Base-by-base conservation (phyloP, 495 filamentous ascomycete genomes). In the Aspergillus kassunensis region DNA sequence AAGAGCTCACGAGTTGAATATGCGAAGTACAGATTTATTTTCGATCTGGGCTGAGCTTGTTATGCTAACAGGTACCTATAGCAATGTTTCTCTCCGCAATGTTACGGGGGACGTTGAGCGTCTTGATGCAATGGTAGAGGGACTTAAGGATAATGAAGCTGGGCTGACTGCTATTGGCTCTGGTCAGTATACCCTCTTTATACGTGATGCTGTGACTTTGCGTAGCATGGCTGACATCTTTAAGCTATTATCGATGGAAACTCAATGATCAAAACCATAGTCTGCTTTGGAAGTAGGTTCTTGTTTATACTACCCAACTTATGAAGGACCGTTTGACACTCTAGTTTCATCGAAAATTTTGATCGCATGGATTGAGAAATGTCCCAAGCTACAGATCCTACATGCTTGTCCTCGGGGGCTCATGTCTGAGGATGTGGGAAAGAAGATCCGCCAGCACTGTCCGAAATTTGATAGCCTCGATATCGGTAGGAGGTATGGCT, bases 371-470 rank as follows among this genome's bases (percentile, higher is more conserved):
- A 64, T 74, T 21, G 66, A 73, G 23, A 56, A 64, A 46, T 52
- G 78, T 24, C 70, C 71, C 4, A 57, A 69, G 34, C 62, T 84
- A 24, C 71, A 70, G 37, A 61, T 67, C 4, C 60, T 90, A 18
- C 70, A 73, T 18, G 64, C 89, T 5, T 80, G 71, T 58, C 73
- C 83, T 50, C 85, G 84, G 6, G 71, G 68, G 21, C 70, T 79
- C 16, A 73, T 91, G 0, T 73, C 66, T 37, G 66, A 73, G 30
- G 74, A 77, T 34, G 70, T 72, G 6, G 77, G 76, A 12, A 61
- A 62, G 8, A 70, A 77, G n/a, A 77, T 91, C 25, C 62, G 67
- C 13, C 53, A 72, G 31, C 69, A 79, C 57, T 91, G 86, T 51
- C 81, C 78, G 3, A 58, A 74, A 18, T n/a, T n/a, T n/a, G n/a